A percentile compares a stretch with the other conserved stretches of the same genome.
These are phyloP conservation scores for Xylaria sp. DNA, from an alignment of 2,329 filamentous ascomycete species.

Conservation along the genomic window DNA sequence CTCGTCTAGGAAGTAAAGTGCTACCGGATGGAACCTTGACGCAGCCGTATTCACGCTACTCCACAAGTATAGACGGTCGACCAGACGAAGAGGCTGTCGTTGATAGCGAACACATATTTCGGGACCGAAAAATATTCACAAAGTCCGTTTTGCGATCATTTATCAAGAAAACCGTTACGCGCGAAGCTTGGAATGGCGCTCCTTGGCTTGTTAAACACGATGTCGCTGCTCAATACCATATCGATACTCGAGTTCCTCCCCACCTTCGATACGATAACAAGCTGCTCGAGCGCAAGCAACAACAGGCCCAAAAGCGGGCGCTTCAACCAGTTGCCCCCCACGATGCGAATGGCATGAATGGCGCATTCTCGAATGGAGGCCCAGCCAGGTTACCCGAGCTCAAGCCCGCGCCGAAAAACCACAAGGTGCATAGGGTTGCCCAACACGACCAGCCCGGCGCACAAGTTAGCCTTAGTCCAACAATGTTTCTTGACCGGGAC, in stretches of 20 bases:
- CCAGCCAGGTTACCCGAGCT: slow-evolving; percentile 71
- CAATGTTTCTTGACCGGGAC: slow-evolving; percentile 44
- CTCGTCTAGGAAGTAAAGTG: slow-evolving; percentile 69
- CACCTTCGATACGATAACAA: slow-evolving; percentile 84
- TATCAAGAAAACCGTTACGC: slow-evolving; percentile 90
- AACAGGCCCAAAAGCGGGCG: slow-evolving; percentile 69
- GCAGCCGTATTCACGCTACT: slow-evolving; percentile 77
- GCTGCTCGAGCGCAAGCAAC: slow-evolving; percentile 75
- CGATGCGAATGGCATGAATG: slow-evolving; percentile 49
- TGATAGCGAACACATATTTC: slow-evolving; percentile 79
- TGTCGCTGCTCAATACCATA: slow-evolving; percentile 81
- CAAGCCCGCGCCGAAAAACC: slow-evolving; percentile 73
- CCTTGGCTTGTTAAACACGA: slow-evolving; percentile 93
- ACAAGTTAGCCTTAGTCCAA: slow-evolving; percentile 47
- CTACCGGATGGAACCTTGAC: slow-evolving; percentile 72
- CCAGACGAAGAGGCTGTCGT: slow-evolving; percentile 76
- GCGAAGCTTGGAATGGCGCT: slow-evolving; percentile 93
- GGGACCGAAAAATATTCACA: slow-evolving; percentile 90
- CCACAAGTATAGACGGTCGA: slow-evolving; percentile 74
- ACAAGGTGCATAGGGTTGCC: slow-evolving; percentile 64
- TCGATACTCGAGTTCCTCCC: slow-evolving; percentile 83
- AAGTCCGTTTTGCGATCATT: slow-evolving; percentile 93
- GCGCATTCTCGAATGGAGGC: slow-evolving; percentile 46
- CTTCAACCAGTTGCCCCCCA: slow-evolving; percentile 45
- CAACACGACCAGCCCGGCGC: slow-evolving; percentile 46